Evolutionary conservation across 345 rosid genomes (phyloP).

Genomic region (Lepidium africanum): DNA sequence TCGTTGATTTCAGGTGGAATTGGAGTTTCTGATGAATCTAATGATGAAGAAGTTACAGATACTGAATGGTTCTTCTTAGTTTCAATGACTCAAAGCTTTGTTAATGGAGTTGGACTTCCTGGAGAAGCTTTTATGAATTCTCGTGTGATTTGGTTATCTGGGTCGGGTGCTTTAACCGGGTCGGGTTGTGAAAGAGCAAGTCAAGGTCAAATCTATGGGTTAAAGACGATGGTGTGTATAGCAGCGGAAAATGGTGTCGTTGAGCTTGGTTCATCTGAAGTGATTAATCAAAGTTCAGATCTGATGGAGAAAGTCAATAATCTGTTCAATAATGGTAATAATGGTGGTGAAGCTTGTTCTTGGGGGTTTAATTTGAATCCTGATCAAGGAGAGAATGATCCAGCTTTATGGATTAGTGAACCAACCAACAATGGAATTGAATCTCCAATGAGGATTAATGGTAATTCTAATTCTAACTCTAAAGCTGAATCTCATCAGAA

Average conservation of each 20-base stretch:
- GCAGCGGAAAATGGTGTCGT: slow-evolving; percentile 87
- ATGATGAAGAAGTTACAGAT: slow-evolving; percentile 94
- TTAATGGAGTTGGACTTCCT: slow-evolving; percentile 66
- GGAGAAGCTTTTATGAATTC: slow-evolving; percentile 63
- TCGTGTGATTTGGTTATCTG: slow-evolving; percentile 64
- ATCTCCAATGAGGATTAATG: slow-evolving; percentile 26
- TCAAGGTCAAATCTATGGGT: slow-evolving; percentile 74
- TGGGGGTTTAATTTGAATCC: slow-evolving; percentile 45
- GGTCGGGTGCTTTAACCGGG: slow-evolving; percentile 47
- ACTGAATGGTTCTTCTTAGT: slow-evolving; percentile 97
- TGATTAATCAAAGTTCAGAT: slow-evolving; percentile 66
- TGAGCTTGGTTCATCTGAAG: slow-evolving; percentile 82
- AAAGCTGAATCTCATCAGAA: slow-evolving; percentile 21
- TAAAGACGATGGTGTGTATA: slow-evolving; percentile 80
- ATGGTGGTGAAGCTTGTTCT: slow-evolving; percentile 67
- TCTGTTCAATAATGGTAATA: slow-evolving; percentile 53
- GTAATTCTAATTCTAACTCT: slow-evolving; percentile 27
- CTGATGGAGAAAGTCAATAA: slow-evolving; percentile 72
- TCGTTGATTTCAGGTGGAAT: slow-evolving; percentile 70
- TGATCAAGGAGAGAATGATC: slow-evolving; percentile 87
- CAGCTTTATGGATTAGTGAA: slow-evolving; percentile 73
- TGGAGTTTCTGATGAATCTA: slow-evolving; percentile 37
- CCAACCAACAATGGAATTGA: slow-evolving; percentile 40
- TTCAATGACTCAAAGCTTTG: slow-evolving; percentile 92
- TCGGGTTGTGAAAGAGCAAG: slow-evolving; percentile 73